Percentiles rank a stretch among this genome's conserved stretches.
phyloP scores from a whole-genome alignment of 1,284 basidiomycete species.

The Heterobasidion occidentale region DNA sequence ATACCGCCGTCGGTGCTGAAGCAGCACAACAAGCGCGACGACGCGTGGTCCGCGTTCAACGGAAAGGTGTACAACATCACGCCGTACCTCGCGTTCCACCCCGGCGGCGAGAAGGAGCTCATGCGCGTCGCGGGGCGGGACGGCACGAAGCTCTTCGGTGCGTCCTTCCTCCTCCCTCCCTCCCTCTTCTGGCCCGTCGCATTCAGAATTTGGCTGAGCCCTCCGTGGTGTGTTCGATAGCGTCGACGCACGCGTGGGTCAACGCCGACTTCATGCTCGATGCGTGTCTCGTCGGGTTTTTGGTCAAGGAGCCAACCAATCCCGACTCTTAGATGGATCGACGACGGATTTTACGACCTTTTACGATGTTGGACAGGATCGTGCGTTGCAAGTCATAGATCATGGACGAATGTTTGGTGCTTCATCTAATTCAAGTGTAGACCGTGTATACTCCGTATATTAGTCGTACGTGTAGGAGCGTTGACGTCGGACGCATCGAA shows the following conservation, averaged over 20 bases:
- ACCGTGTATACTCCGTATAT: no score
- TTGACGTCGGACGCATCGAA: no score
- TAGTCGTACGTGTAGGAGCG: no score
- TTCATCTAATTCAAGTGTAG: no score
- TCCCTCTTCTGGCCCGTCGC: background rate
- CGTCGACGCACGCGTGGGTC: slow-evolving; percentile 75
- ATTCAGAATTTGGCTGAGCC: background rate
- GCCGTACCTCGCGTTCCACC: slow-evolving; percentile 87
- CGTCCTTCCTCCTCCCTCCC: slow-evolving; percentile 14
- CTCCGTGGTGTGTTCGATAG: slow-evolving; percentile 11
- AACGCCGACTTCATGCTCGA: slow-evolving; percentile 93
- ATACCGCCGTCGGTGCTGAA: slow-evolving; percentile 83
- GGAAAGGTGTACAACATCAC: slow-evolving; percentile 98
- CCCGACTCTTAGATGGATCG: background rate
- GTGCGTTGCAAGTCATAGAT: no score
- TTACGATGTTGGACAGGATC: no score
- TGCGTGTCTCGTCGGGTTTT: slow-evolving; percentile 83
- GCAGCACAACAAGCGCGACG: slow-evolving; percentile 74
- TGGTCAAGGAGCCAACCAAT: slow-evolving; percentile 46
- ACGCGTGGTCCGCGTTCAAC: slow-evolving; percentile 91
- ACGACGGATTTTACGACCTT: no score
- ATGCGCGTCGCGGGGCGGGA: slow-evolving; percentile 96
- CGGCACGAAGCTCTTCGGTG: slow-evolving; percentile 91
- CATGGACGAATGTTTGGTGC: no score
- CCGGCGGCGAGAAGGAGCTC: slow-evolving; percentile 89